These are phyloP conservation scores for Naganishia albida DNA, from an alignment of 1,284 basidiomycete species.

Conservation along the genomic window DNA sequence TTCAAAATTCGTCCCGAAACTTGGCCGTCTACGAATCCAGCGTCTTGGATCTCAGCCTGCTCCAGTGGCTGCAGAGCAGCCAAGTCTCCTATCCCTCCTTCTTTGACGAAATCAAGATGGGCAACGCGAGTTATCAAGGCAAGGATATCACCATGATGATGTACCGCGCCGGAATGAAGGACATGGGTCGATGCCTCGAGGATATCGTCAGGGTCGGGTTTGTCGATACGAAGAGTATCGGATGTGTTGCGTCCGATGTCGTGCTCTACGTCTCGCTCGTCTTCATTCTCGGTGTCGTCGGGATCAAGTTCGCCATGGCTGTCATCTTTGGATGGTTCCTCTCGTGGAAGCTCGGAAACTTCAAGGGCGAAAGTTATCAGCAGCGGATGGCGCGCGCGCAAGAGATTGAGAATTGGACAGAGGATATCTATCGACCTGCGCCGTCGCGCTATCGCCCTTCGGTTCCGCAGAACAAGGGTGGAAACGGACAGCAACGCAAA, in stretches of 20 bases:
- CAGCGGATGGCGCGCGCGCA: constrained; percentile 86
- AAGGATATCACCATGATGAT: constrained; percentile 85
- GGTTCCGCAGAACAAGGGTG: constrained; percentile 61
- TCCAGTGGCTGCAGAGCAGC: constrained; percentile 76
- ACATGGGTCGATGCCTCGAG: constrained; percentile 77
- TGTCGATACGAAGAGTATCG: constrained; percentile 90
- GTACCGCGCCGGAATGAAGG: constrained; percentile 61
- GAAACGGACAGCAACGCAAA: constrained; percentile 59
- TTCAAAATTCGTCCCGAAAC: constrained; percentile 69
- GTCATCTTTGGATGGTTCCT: constrained; percentile 97
- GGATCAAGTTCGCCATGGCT: constrained; percentile 94
- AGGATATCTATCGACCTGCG: constrained; percentile 92
- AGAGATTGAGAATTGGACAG: constrained; percentile 95
- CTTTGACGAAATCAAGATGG: constrained; percentile 73
- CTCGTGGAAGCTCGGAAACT: constrained; percentile 89
- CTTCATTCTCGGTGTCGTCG: constrained; percentile 96
- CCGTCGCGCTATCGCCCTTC: constrained; percentile 82
- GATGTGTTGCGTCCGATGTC: constrained; percentile 91
- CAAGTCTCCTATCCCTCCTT: constrained; percentile 78
- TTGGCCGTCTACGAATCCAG: constrained; percentile 86
- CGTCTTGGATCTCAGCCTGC: constrained; percentile 83
- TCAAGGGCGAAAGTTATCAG: constrained; percentile 89
- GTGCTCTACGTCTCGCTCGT: constrained; percentile 93
- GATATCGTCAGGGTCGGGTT: constrained; percentile 86
- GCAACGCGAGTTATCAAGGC: constrained; percentile 73